These are phyloP conservation scores for Spergularia marina DNA, from an alignment of 148 eudicot species.

Conservation along the genomic window DNA sequence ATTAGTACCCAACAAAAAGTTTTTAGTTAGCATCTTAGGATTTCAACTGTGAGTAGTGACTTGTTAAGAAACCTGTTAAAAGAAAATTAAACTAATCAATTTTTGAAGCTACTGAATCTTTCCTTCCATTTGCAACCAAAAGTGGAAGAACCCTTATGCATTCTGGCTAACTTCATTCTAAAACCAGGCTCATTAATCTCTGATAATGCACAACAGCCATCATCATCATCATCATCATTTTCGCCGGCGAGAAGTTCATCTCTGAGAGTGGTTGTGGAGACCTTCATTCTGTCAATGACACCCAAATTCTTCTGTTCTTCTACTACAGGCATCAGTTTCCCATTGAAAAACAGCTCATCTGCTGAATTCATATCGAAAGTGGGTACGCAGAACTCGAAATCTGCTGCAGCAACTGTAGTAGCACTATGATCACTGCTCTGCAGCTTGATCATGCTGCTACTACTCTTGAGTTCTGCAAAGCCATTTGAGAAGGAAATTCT, in stretches of 20 bases:
- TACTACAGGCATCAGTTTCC: conserved; percentile 13
- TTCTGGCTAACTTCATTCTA: conserved; percentile 9
- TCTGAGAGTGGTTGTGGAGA: conserved; percentile 14
- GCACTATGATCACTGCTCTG: background rate
- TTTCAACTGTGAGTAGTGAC: too few species aligned
- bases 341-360: conserved; percentile 20
- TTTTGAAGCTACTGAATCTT: conserved; percentile 16
- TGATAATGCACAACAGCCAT: background rate
- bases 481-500: conserved; percentile 31
- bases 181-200: conserved; percentile 3
- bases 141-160: conserved; percentile 2
- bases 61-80: too few species aligned
- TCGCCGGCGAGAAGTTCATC: conserved; percentile 25
- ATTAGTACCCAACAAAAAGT: too few species aligned
- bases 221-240: background rate
- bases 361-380: conserved; percentile 18
- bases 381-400: conserved; percentile 21
- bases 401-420: background rate
- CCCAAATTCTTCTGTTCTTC: background rate
- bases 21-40: too few species aligned
- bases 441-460: background rate
- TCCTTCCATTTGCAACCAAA: conserved; percentile 22
- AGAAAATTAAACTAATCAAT: background rate
- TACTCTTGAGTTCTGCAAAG: conserved; percentile 16
- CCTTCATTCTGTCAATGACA: background rate